Base-by-base conservation (phyloP, 805 yeast genomes). In the Kodamaea nitidulidarum region DNA sequence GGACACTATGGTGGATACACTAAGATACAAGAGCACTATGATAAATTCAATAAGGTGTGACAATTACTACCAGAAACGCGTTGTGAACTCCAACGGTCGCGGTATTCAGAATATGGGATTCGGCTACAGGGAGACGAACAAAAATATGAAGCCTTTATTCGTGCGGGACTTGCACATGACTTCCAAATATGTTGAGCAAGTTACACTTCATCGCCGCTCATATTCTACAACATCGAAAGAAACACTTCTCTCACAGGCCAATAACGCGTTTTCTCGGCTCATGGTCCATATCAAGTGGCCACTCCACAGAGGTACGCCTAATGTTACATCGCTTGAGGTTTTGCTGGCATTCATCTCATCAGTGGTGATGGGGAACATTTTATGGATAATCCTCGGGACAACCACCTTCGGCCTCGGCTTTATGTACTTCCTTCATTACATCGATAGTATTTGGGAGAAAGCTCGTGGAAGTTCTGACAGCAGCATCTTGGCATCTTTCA, bases 331-430 rank as follows among this genome's bases (percentile, higher is more conserved):
- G 11, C 79, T 75, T 48, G 80, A 75, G 42, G 53, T 74, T 12
- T 18, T 36, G 8, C 71, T 76, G 2, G 80, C 82, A 1, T 72
- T 76, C 48, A 60, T 71, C 7, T 75, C 80, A 4, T 76, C 79
- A 79, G 54, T 75, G 9, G 64, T 76, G 21, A 73, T 76, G 78
- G 81, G 81, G 1, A 72, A 76, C 48, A 56, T 75, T 15, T 52
- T 76, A 26, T 76, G 80, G 80, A 61, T 76, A 12, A 52, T 75
- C 10, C 57, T 76, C 39, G 81, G 81, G 3, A 76, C 82, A 2
- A 76, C 82, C 7, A 76, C 81, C 1, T 76, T 76, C 50, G 70
- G 69, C 7, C 69, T 78, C 26, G 61, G 67, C 22, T 44, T 70
- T 5, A 62, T 76, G 51, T 74, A 75, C 49, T 48, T 71, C 1